Base-by-base conservation (phyloP, 2,329 filamentous ascomycete genomes). In the Cladosporium oxysporum region DNA sequence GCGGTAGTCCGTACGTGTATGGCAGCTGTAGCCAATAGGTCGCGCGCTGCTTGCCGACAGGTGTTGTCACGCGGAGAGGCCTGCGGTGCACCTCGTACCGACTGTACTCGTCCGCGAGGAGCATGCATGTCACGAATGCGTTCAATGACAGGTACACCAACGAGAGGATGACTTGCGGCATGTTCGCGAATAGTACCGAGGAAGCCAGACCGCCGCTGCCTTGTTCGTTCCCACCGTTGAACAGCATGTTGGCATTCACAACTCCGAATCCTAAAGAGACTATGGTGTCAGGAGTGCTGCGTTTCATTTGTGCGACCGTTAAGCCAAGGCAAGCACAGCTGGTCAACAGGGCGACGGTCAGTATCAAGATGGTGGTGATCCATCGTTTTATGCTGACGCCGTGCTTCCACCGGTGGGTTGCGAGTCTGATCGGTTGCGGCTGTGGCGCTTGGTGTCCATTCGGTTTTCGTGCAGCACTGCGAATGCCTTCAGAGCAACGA, bases 81-180 rank as follows among this genome's bases (percentile, higher is more conserved):
- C 79, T 81, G 1, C 71, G 67, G 0, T 65, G 12, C 0, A 63
- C 35, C 3, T 77, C 75, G 70, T 80, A 82, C 0, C 70, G 69
- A 52, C 76, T 79, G 73, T 80, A 87, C 71, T 87, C 85, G 10
- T 74, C 70, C 0, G 78, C 80, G 0, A 81, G 70, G 0, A 83
- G 75, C 73, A 85, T 83, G 2, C 72, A 75, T 0, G 82, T 87
- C 26, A 82, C 75, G 7, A 84, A 71, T 2, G 71, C 71, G 68
- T 84, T 84, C 70, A 79, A 78, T 1, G 74, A 70, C 3, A 84
- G 71, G 69, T 85, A 84, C 1, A 82, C 58, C n/a, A 82, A 70
- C 0, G 81, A 83, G 0, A 84, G 66, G 4, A 84, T 62, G 0
- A 83, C 62, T 67, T 86, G 84, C 1, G 83, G 82, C 0, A 76